phyloP scores from a whole-genome alignment of 768 basidiomycete species.

The Russula sp. region DNA sequence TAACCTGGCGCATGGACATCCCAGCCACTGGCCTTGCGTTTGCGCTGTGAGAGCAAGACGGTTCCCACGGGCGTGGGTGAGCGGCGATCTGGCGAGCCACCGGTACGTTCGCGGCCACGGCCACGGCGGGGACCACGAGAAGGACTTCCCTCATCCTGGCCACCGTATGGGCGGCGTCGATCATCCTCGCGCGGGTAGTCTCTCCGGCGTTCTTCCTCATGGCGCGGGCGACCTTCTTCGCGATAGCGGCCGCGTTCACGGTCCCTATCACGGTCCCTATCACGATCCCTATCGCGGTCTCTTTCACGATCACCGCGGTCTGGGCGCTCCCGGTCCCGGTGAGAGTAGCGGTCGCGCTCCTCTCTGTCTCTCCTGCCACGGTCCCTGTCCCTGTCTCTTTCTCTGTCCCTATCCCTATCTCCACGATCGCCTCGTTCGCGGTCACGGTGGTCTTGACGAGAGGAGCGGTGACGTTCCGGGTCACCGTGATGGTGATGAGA shows the following conservation, averaged over 20 bases:
- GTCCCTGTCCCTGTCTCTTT: conserved; percentile 30
- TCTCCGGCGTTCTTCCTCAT: conserved; percentile 36
- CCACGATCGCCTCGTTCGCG: conserved; percentile 30
- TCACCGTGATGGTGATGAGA: conserved; percentile 24
- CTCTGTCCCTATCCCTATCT: conserved; percentile 26
- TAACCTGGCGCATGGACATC: conserved; percentile 94
- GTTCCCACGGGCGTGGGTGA: conserved; percentile 88
- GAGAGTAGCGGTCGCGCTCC: conserved; percentile 25
- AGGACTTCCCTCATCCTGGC: conserved; percentile 31
- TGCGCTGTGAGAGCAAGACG: conserved; percentile 74
- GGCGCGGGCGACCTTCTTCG: conserved; percentile 24
- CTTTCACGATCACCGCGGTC: conserved; percentile 32
- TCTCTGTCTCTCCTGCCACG: conserved; percentile 24
- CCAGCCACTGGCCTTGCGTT: conserved; percentile 90
- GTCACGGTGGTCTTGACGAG: conserved; percentile 26
- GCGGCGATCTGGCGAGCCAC: conserved; percentile 69
- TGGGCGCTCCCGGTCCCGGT: conserved; percentile 25
- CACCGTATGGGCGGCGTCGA: conserved; percentile 24
- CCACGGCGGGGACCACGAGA: conserved; percentile 37
- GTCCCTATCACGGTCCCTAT: conserved; percentile 40
- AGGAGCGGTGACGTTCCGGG: conserved; percentile 24
- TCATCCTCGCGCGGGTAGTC: conserved; percentile 33
- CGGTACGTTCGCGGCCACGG: conserved; percentile 43
- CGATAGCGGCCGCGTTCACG: conserved; percentile 42
- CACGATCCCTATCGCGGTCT: conserved; percentile 39